Evolutionary conservation across 768 basidiomycete genomes (phyloP).

Genomic region (Infundibulicybe gibba): DNA sequence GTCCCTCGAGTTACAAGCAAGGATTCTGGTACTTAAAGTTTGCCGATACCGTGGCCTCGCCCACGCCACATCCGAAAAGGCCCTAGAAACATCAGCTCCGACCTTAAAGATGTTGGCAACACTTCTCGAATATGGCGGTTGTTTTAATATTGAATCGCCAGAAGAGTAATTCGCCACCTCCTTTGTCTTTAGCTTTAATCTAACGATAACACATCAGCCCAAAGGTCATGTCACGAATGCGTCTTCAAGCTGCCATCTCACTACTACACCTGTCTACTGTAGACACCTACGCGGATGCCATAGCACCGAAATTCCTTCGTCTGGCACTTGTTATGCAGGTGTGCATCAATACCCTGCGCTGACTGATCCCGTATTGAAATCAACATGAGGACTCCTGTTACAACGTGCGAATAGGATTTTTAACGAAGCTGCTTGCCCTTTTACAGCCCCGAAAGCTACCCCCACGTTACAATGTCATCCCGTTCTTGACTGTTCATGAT

Average conservation of each 20-base stretch:
- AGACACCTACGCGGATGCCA: constrained; percentile 49
- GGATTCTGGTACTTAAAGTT: constrained; percentile 75
- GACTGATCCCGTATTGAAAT: neutral
- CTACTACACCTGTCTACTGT: constrained; percentile 74
- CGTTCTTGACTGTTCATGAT: constrained; percentile 88
- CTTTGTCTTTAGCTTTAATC: constrained; percentile 1
- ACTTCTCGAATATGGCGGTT: constrained; percentile 68
- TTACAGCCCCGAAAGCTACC: constrained; percentile 64
- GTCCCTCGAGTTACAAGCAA: constrained; percentile 56
- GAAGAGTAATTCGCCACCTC: constrained; percentile 39
- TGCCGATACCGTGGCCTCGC: constrained; percentile 78
- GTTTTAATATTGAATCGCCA: constrained; percentile 38
- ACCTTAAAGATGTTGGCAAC: constrained; percentile 73
- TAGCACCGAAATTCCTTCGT: constrained; percentile 60
- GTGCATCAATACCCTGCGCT: constrained; percentile 11
- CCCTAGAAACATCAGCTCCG: constrained; percentile 67
- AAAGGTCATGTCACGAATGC: constrained; percentile 69
- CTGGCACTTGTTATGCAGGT: constrained; percentile 80
- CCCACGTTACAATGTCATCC: constrained; percentile 75
- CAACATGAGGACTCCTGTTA: constrained; percentile 75
- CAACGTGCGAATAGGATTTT: constrained; percentile 76
- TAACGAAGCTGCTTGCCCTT: constrained; percentile 68
- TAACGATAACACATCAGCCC: constrained; percentile 30
- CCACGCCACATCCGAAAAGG: constrained; percentile 53
- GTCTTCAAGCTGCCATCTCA: constrained; percentile 79